phyloP scores from a whole-genome alignment of 257 asterid species.

The Ilex aquifolium region DNA sequence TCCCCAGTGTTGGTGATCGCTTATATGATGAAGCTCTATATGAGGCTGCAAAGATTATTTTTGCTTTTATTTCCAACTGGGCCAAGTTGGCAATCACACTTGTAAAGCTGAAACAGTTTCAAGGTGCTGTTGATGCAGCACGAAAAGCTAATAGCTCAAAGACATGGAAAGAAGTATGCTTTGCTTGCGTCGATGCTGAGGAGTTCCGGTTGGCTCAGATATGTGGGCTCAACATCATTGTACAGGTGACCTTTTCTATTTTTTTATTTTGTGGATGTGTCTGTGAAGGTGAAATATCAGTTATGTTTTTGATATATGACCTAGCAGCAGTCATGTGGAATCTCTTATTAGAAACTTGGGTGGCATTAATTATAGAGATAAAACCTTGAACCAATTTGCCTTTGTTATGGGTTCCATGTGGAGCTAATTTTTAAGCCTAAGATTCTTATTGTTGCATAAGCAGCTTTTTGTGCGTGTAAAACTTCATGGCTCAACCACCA shows the following conservation, averaged over 20 bases:
- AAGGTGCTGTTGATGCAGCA: conserved; percentile 99
- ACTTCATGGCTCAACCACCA: too few relatives aligned
- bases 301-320: not conserved
- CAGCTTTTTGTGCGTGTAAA: too few relatives aligned
- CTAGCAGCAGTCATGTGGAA: not conserved
- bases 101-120: conserved; percentile 90
- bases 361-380: not conserved
- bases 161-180: conserved; percentile 99
- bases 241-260: conserved; percentile 58
- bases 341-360: not conserved
- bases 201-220: conserved; percentile 99
- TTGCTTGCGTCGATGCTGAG: conserved; percentile 99
- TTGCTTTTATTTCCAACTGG: conserved; percentile 94
- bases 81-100: conserved; percentile 88
- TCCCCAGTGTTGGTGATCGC: conserved; percentile 97
- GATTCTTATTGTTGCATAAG: too few relatives aligned
- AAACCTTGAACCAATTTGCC: not conserved
- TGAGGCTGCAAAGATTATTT: conserved; percentile 96
- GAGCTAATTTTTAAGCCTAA: too few relatives aligned
- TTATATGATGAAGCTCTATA: conserved; percentile 89
- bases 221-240: conserved; percentile 97
- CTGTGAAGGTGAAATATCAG: not conserved
- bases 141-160: conserved; percentile 96
- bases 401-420: conserved; percentile 3
- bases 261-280: not conserved